Evolutionary conservation across 345 rosid species (phyloP).

Genomic region (Capsella bursapastoris): DNA sequence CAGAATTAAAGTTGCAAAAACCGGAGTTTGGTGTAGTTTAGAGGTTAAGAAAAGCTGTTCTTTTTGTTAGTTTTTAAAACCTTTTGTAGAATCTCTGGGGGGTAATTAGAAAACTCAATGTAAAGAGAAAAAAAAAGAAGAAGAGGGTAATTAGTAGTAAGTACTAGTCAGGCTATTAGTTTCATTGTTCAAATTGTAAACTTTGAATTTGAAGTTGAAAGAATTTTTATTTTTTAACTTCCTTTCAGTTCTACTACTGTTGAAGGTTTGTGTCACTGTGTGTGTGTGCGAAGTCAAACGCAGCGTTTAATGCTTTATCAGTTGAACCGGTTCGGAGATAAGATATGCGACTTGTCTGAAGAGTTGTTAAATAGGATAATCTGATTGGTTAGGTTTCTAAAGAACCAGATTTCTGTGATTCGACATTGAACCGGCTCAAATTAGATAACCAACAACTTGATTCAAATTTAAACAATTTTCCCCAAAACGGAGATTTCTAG

Average conservation of each 20-base stretch:
- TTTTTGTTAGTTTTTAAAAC: constrained; percentile 24
- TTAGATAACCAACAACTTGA: background rate
- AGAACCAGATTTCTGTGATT: background rate
- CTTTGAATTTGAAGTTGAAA: background rate
- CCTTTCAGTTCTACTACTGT: background rate
- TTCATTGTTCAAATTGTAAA: constrained; percentile 1
- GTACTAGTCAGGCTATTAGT: background rate
- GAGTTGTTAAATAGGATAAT: background rate
- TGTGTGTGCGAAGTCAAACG: background rate
- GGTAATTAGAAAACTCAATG: constrained; percentile 19
- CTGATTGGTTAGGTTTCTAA: background rate
- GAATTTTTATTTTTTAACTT: background rate
- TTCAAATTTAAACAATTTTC: background rate
- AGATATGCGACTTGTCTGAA: background rate
- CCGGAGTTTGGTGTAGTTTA: constrained; percentile 34
- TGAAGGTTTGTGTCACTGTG: background rate
- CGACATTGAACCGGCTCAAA: constrained; percentile 3
- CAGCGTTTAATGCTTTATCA: background rate
- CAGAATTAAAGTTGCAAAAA: constrained; percentile 51
- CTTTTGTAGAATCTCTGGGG: constrained; percentile 32
- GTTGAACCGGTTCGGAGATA: background rate
- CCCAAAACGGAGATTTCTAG: background rate
- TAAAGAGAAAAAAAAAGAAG: background rate
- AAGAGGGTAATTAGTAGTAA: background rate
- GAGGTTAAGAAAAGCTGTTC: constrained; percentile 38